phyloP scores from a whole-genome alignment of 768 basidiomycete genomes.

The Naganishia vishniacii region DNA sequence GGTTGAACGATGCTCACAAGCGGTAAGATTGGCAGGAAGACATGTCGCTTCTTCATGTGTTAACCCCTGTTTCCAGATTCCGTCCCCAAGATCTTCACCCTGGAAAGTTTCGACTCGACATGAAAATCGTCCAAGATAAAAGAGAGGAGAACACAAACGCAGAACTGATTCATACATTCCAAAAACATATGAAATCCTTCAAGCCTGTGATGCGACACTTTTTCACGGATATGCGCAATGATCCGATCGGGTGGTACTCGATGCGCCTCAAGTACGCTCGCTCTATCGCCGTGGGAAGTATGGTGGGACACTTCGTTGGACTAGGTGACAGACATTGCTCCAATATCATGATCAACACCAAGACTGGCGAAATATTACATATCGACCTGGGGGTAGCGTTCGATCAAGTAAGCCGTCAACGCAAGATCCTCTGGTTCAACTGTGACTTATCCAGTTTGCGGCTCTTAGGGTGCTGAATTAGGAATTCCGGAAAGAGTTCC shows the following conservation, averaged over 20 bases:
- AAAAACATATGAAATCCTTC: slow-evolving; percentile 53
- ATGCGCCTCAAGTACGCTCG: slow-evolving; percentile 79
- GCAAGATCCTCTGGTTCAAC: background rate
- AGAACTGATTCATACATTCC: slow-evolving; percentile 43
- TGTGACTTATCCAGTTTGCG: background rate
- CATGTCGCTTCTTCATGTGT: background rate
- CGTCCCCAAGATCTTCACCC: slow-evolving; percentile 57
- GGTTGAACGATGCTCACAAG: slow-evolving; percentile 62
- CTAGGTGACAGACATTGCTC: slow-evolving; percentile 96
- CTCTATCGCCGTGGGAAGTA: slow-evolving; percentile 94
- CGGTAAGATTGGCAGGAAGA: slow-evolving; percentile 52
- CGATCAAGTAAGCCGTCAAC: slow-evolving; percentile 63
- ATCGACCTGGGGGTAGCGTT: slow-evolving; percentile 98
- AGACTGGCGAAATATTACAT: slow-evolving; percentile 84
- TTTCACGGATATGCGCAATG: slow-evolving; percentile 65
- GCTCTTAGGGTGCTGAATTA: slow-evolving; percentile 63
- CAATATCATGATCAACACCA: slow-evolving; percentile 85
- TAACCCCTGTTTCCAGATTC: slow-evolving; percentile 55
- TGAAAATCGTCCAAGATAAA: slow-evolving; percentile 45
- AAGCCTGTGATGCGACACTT: slow-evolving; percentile 89
- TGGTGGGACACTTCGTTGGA: slow-evolving; percentile 96
- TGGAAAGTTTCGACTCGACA: slow-evolving; percentile 41
- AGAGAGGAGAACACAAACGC: slow-evolving; percentile 26
- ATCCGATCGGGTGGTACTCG: slow-evolving; percentile 88
- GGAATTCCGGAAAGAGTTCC: slow-evolving; percentile 88